These are phyloP conservation scores for Ceratocystis ficicola DNA, from an alignment of 2,329 filamentous ascomycete species.

Conservation along the genomic window DNA sequence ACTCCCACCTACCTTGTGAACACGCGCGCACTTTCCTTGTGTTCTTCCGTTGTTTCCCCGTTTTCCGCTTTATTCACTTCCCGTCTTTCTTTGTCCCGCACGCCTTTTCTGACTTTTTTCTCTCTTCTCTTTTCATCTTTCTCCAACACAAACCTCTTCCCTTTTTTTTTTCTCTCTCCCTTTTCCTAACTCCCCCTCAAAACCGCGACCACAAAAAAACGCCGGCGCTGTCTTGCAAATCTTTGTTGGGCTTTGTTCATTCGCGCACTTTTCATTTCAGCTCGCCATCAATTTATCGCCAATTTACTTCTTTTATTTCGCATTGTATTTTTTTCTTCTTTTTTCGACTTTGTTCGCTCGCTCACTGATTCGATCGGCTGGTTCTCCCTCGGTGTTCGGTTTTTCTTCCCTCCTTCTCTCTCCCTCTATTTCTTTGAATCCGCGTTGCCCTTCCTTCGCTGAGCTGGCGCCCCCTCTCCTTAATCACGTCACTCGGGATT, in stretches of 20 bases:
- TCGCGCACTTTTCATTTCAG: slow-evolving; percentile 6
- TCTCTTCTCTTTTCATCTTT: slow-evolving; percentile 7
- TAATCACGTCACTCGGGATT: slow-evolving; percentile 11
- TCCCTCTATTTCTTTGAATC: not conserved
- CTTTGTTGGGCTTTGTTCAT: slow-evolving; percentile 3
- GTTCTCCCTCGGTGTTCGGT: slow-evolving; percentile 5
- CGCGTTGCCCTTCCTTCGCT: not conserved
- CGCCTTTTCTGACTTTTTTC: slow-evolving; percentile 1
- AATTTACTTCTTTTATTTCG: slow-evolving; percentile 7
- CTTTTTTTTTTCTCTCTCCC: slow-evolving; percentile 2
- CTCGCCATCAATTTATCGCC: slow-evolving; percentile 7
- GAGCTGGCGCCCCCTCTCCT: slow-evolving; percentile 12
- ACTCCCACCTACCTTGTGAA: slow-evolving; percentile 7
- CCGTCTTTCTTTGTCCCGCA: slow-evolving; percentile 10
- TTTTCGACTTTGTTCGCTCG: not conserved
- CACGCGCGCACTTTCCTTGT: slow-evolving; percentile 8
- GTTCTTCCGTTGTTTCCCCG: slow-evolving; percentile 11
- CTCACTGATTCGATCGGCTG: not conserved
- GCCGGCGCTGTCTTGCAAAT: slow-evolving; percentile 2
- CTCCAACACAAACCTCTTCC: not conserved
- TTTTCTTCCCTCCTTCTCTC: slow-evolving; percentile 12
- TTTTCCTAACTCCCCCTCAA: not conserved
- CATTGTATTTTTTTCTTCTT: slow-evolving; percentile 9
- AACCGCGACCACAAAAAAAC: not conserved
- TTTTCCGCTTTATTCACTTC: slow-evolving; percentile 7